A percentile compares a stretch with the other conserved stretches of the same genome.
These are phyloP conservation scores for Penicillium sp. DNA, from an alignment of 2,329 filamentous ascomycete genomes.

Conservation along the genomic window DNA sequence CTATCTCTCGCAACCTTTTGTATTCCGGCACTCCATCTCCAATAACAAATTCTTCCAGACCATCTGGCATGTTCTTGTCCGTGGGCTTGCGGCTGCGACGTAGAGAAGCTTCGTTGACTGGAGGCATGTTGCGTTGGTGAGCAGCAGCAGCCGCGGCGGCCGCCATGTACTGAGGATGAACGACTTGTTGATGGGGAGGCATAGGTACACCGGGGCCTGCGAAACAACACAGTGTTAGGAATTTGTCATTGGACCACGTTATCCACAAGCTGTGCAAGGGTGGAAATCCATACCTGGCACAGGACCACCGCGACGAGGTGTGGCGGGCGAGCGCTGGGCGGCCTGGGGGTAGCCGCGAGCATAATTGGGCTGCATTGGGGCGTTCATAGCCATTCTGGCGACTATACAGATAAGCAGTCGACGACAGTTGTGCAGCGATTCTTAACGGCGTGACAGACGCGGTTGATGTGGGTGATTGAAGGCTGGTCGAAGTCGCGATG, in stretches of 20 bases:
- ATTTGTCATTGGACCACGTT: neutral
- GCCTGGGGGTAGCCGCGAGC: constrained; percentile 37
- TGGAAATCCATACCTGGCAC: constrained; percentile 32
- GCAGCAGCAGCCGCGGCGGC: constrained; percentile 12
- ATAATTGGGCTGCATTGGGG: constrained; percentile 41
- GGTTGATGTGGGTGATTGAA: neutral
- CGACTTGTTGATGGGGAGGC: constrained; percentile 31
- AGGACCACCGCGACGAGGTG: constrained; percentile 37
- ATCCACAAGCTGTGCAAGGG: constrained; percentile 14
- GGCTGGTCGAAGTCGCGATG: constrained; percentile 11
- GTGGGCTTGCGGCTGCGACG: constrained; percentile 84
- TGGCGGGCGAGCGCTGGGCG: constrained; percentile 39
- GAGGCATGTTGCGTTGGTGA: constrained; percentile 32
- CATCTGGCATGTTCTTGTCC: constrained; percentile 91
- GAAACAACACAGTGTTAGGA: constrained; percentile 11
- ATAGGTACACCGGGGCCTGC: constrained; percentile 31
- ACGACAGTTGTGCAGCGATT: neutral
- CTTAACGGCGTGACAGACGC: neutral
- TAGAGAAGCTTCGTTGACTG: constrained; percentile 54
- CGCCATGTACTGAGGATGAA: constrained; percentile 35
- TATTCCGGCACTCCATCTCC: constrained; percentile 81
- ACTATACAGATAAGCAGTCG: constrained; percentile 1
- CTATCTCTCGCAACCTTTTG: constrained; percentile 76
- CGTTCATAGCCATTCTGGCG: constrained; percentile 27
- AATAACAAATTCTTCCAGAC: constrained; percentile 75